Evolutionary conservation across 805 yeast genomes (phyloP), one percentile per base, ranked within the genome.

Genomic region (Teunomyces panamensis): DNA sequence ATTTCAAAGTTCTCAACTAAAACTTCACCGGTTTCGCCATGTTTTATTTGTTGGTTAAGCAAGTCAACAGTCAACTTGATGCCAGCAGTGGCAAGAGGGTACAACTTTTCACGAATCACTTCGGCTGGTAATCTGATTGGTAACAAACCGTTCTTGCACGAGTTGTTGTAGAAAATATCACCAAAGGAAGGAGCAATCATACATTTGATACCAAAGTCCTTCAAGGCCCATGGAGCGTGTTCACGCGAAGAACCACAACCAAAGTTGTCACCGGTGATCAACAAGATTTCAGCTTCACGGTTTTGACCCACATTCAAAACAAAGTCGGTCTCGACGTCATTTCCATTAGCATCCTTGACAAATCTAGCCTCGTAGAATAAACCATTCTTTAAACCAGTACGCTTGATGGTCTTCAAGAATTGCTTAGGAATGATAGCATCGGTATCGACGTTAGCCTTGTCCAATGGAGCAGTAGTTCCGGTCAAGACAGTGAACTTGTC

Each of bases 191-290:
- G 99, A 5, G 98, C 98, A 68, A 94, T 91, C 63, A 94, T 87
- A 54, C 92, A 85, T 69, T 87, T 85, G 69, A 94, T 90, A 69
- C 99, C 99, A 62, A 94, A 94, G 72, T 94, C 99, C 62, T 90
- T 91, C 56, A 94, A 79, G 2, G 99, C 98, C 99, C 99, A 94
- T 49, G 99, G 98, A 30, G 99, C 99, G 63, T 94, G 99, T 71
- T 94, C 99, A 80, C 99, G 89, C 1, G 97, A 91, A 35, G 97
- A 91, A 62, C 99, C 99, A 76, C 99, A 94, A 56, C 99, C 99
- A 65, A 94, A 94, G 77, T 94, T 94, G 65, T 89, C 96, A 67
- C 99, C 99, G 37, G 95, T 83, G 50, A 90, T 96, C 57, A 92
- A 85, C 56, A 94, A 75, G 57, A 92, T 85, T 68, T 87, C 84